Percentiles rank a stretch among this genome's conserved stretches.
Conservation (phyloP, 2,329 filamentous ascomycete genomes). For the Helotiales sp. region DNA sequence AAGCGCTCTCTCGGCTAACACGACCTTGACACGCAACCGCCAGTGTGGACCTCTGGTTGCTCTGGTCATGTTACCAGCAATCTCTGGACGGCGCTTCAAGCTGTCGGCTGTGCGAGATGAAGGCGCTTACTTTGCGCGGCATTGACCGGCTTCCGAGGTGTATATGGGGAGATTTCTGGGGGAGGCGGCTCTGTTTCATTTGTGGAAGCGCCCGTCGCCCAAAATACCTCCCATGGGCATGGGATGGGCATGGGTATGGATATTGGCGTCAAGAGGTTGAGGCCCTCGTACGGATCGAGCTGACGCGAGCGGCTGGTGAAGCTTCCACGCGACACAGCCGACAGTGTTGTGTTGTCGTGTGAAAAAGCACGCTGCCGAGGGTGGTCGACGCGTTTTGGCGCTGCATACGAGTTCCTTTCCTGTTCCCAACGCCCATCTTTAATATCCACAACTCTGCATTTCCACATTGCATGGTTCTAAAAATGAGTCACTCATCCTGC, state of each 20-base stretch:
- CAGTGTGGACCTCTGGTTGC: constrained; percentile 8
- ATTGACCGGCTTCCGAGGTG: constrained; percentile 7
- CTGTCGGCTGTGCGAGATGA: constrained; percentile 30
- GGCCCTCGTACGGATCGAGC: constrained; percentile 10
- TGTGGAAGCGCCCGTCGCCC: constrained; percentile 22
- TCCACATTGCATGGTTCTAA: constrained; percentile 22
- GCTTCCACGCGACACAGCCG: constrained; percentile 12
- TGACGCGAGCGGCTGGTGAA: constrained; percentile 29
- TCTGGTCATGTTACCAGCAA: not conserved
- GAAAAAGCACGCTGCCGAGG: constrained; percentile 7
- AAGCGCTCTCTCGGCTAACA: constrained; percentile 24
- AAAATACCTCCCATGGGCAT: constrained; percentile 16
- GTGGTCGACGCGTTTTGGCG: constrained; percentile 14
- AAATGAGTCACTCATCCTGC: constrained; percentile 36
- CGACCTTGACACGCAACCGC: constrained; percentile 33
- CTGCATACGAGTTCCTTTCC: constrained; percentile 7
- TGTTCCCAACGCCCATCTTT: constrained; percentile 5
- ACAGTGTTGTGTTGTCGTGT: not conserved
- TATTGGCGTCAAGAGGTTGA: constrained; percentile 3
- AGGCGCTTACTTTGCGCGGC: constrained; percentile 25
- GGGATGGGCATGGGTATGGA: not conserved
- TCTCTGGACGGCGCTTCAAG: constrained; percentile 21
- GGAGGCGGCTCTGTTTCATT: constrained; percentile 28
- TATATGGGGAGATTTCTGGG: constrained; percentile 1
- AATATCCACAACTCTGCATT: constrained; percentile 7